A percentile compares a stretch with the other conserved stretches of the same genome.
phyloP scores from a whole-genome alignment of 2,329 filamentous ascomycete species.

The Fusarium secorum region DNA sequence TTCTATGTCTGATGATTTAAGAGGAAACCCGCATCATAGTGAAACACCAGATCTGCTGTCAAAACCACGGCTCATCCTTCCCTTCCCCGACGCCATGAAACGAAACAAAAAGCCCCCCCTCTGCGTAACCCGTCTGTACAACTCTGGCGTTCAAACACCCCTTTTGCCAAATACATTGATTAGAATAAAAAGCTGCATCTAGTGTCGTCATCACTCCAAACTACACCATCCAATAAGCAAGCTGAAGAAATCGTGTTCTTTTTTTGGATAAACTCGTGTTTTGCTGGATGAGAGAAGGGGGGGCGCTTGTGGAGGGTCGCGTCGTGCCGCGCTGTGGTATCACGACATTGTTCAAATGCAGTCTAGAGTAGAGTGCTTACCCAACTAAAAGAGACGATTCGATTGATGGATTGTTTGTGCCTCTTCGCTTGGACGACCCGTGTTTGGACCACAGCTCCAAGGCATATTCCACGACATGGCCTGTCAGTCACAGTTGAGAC shows the following conservation, averaged over 20 bases:
- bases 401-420: not conserved
- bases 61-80: slow-evolving; percentile 30
- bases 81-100: slow-evolving; percentile 5
- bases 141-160: not conserved
- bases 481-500: slow-evolving; percentile 3
- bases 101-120: slow-evolving; percentile 1
- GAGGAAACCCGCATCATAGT: slow-evolving; percentile 14
- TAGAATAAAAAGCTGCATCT: not conserved
- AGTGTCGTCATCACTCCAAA: not conserved
- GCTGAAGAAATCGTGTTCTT: not conserved
- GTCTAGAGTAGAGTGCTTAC: not conserved
- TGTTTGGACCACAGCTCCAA: slow-evolving; percentile 13
- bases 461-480: slow-evolving; percentile 10
- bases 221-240: not conserved
- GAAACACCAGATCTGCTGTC: slow-evolving; percentile 30
- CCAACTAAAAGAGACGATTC: not conserved
- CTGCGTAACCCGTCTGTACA: not conserved
- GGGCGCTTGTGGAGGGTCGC: slow-evolving; percentile 20
- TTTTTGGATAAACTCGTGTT: slow-evolving; percentile 2
- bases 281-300: not conserved
- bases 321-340: slow-evolving; percentile 19
- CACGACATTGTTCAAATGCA: not conserved
- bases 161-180: not conserved
- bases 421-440: slow-evolving; percentile 21
- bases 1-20: too few relatives aligned